Evolutionary conservation across 2,329 filamentous ascomycete species (phyloP).

Genomic region (Byssoonygena ceratinophila): DNA sequence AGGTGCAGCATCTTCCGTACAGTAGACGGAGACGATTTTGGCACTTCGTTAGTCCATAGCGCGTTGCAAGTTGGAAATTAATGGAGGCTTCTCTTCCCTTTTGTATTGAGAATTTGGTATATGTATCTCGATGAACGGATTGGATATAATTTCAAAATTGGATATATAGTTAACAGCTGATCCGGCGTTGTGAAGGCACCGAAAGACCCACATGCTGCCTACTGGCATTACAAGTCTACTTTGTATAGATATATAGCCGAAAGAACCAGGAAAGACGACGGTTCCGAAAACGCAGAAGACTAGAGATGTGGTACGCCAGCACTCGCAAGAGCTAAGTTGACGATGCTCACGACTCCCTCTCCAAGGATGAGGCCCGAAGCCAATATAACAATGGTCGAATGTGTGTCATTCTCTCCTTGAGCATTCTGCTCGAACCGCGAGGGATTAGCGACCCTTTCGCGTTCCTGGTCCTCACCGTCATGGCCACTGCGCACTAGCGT

Average conservation of each 20-base stretch:
- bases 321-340: constrained; percentile 75
- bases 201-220: no score
- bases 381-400: constrained; percentile 70
- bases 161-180: neutral
- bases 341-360: constrained; percentile 82
- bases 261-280: neutral
- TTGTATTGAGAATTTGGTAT: neutral
- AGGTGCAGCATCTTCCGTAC: no score
- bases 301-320: constrained; percentile 59
- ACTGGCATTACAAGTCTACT: neutral
- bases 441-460: neutral
- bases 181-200: neutral
- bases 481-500: constrained; percentile 2
- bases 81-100: neutral
- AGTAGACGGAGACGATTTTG: no score
- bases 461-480: neutral
- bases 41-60: no score
- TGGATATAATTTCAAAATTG: neutral
- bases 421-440: constrained; percentile 15
- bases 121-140: neutral
- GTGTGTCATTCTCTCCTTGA: constrained; percentile 23
- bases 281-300: neutral
- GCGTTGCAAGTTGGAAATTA: neutral
- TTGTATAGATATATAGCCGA: neutral
- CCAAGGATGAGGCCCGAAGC: constrained; percentile 84